These are phyloP conservation scores for Candida railenensis DNA, from an alignment of 805 yeast genomes.

Conservation along the genomic window DNA sequence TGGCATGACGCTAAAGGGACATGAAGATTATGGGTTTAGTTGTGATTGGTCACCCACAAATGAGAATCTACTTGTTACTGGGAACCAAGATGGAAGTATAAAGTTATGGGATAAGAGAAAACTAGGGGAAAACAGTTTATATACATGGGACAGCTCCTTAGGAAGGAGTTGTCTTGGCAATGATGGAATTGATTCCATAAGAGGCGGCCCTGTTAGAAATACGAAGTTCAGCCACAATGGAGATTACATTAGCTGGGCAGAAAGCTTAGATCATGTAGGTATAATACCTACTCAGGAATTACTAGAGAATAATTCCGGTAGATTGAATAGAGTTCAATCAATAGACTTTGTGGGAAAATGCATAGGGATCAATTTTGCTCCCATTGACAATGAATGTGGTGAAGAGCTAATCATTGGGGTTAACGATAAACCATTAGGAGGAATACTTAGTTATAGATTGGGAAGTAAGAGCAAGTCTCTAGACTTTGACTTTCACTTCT, in stretches of 20 bases:
- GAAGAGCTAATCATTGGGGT: constrained; percentile 54
- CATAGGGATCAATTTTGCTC: constrained; percentile 51
- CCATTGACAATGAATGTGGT: constrained; percentile 41
- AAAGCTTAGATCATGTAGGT: constrained; percentile 58
- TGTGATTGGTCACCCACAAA: constrained; percentile 55
- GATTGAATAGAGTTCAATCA: constrained; percentile 34
- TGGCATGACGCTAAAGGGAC: constrained; percentile 35
- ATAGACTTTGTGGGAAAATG: constrained; percentile 59
- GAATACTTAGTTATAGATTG: constrained; percentile 48
- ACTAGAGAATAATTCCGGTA: constrained; percentile 9
- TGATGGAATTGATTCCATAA: constrained; percentile 9
- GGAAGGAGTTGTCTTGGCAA: constrained; percentile 15
- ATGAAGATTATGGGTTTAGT: constrained; percentile 55
- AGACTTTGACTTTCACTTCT: constrained; percentile 40
- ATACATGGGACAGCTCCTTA: constrained; percentile 36
- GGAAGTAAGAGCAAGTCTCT: constrained; percentile 33
- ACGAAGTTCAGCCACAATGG: constrained; percentile 50
- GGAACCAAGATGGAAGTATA: constrained; percentile 61
- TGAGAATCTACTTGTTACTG: constrained; percentile 48
- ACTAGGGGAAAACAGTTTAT: constrained; percentile 17
- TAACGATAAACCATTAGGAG: constrained; percentile 57
- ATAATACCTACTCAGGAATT: constrained; percentile 34
- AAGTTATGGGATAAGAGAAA: constrained; percentile 51
- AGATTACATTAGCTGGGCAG: constrained; percentile 52
- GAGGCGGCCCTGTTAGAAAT: constrained; percentile 53